These are phyloP conservation scores for Auxenochlorella protothecoides DNA, from an alignment of 139 green algal genomes.

Conservation along the genomic window DNA sequence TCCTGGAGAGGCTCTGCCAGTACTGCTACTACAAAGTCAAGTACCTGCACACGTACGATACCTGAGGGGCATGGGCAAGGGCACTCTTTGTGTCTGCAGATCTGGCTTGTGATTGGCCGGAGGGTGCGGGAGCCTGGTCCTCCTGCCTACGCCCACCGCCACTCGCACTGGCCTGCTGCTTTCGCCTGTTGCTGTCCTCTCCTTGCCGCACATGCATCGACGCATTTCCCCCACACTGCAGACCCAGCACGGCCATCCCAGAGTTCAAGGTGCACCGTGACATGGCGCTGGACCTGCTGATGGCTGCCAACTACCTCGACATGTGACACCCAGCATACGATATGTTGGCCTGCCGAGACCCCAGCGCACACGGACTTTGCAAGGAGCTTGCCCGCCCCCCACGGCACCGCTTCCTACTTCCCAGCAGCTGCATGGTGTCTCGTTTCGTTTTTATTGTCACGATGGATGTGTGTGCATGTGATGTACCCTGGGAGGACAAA, in stretches of 20 bases:
- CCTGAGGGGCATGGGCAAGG: neutral
- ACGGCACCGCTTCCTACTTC: no score
- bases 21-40: conserved; percentile 99
- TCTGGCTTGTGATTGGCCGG: neutral
- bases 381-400: no score
- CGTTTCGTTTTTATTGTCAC: no score
- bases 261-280: conserved; percentile 88
- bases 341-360: neutral
- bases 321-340: conserved; percentile 31
- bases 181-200: neutral
- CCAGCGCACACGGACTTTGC: no score
- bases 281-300: conserved; percentile 89
- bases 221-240: conserved; percentile 7
- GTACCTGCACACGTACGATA: conserved; percentile 56
- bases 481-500: no score
- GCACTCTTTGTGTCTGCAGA: neutral
- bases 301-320: conserved; percentile 94
- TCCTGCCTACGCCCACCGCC: neutral
- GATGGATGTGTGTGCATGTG: no score
- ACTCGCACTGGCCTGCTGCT: neutral
- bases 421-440: no score
- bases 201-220: no score
- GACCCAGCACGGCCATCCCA: conserved; percentile 73
- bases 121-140: neutral
- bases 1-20: conserved; percentile 92